Percentiles rank a stretch among this genome's conserved stretches.
Evolutionary conservation across 2,329 filamentous ascomycete species (phyloP).

Genomic region (Xylaria multiplex): DNA sequence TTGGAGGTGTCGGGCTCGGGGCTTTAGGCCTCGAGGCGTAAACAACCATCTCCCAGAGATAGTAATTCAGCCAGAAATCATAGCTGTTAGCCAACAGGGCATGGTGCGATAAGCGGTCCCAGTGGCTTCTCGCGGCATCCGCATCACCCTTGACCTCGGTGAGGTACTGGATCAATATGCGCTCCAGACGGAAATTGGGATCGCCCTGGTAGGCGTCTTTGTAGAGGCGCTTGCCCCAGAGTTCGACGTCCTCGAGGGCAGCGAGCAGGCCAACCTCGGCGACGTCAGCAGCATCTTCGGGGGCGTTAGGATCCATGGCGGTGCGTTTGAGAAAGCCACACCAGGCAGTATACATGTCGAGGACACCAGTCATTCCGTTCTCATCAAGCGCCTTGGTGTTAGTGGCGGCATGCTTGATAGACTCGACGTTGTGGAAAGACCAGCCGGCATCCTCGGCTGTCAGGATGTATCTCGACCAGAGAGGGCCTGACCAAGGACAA

Average conservation of each 20-base stretch:
- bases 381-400: slow-evolving; percentile 85
- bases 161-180: slow-evolving; percentile 90
- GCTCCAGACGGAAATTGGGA: slow-evolving; percentile 86
- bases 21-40: slow-evolving; percentile 62
- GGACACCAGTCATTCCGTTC: slow-evolving; percentile 84
- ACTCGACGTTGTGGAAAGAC: slow-evolving; percentile 82
- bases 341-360: slow-evolving; percentile 94
- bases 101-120: slow-evolving; percentile 74
- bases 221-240: slow-evolving; percentile 79
- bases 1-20: slow-evolving; percentile 63
- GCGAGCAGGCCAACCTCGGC: slow-evolving; percentile 89
- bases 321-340: slow-evolving; percentile 90
- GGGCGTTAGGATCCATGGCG: slow-evolving; percentile 77
- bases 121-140: slow-evolving; percentile 79
- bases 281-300: slow-evolving; percentile 85
- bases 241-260: slow-evolving; percentile 84
- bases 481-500: slow-evolving; percentile 88
- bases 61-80: slow-evolving; percentile 94
- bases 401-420: slow-evolving; percentile 92
- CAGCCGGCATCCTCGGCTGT: slow-evolving; percentile 81
- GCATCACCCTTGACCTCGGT: slow-evolving; percentile 84
- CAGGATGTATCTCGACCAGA: slow-evolving; percentile 92
- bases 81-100: slow-evolving; percentile 78
- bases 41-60: slow-evolving; percentile 86
- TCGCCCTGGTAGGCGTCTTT: slow-evolving; percentile 84